Evolutionary conservation across 306 rosid species (phyloP).

Genomic region (Vicia faba): DNA sequence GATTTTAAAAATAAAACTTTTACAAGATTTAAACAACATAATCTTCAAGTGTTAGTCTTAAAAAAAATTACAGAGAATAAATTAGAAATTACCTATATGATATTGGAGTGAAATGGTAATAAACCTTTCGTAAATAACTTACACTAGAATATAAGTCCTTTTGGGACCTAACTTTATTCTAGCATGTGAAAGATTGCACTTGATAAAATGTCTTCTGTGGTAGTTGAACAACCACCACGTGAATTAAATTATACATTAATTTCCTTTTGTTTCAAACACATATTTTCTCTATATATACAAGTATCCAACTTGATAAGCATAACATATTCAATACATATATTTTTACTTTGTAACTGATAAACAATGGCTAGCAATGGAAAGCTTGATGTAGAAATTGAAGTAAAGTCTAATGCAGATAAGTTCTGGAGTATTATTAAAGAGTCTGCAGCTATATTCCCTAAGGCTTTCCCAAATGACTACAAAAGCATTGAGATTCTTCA

Average conservation of each 20-base stretch:
- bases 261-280: not conserved
- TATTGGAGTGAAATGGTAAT: too few relatives aligned
- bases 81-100: too few relatives aligned
- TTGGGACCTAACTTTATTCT: conserved; percentile 6
- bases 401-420: conserved; percentile 40
- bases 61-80: too few relatives aligned
- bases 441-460: conserved; percentile 33
- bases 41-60: too few relatives aligned
- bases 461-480: conserved; percentile 61
- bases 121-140: too few relatives aligned
- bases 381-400: conserved; percentile 48
- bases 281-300: not conserved
- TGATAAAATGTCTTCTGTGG: not conserved
- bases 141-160: not conserved
- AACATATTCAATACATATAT: not conserved
- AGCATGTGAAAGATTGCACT: not conserved
- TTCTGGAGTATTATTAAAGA: conserved; percentile 36
- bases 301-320: not conserved
- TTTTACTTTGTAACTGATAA: not conserved
- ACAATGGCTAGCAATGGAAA: conserved; percentile 43
- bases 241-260: not conserved
- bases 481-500: conserved; percentile 70
- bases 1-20: too few relatives aligned
- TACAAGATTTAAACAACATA: too few relatives aligned
- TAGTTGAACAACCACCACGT: not conserved